These are phyloP conservation scores for Massarina eburnea DNA, from an alignment of 2,329 filamentous ascomycete species.

Conservation along the genomic window DNA sequence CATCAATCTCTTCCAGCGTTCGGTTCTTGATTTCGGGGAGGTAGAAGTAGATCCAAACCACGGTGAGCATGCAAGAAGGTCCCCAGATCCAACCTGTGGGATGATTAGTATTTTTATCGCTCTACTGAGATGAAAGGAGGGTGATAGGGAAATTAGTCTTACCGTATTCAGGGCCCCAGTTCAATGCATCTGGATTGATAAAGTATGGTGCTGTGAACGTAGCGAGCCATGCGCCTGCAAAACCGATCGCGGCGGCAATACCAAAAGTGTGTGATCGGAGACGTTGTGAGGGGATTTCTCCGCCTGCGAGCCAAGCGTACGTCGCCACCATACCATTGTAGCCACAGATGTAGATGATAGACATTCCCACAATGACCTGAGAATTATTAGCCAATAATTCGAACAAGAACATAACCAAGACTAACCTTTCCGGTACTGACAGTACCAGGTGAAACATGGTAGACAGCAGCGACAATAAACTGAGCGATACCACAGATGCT, in stretches of 20 bases:
- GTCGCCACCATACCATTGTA: conserved; percentile 59
- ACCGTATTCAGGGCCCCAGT: conserved; percentile 61
- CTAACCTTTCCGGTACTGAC: conserved; percentile 43
- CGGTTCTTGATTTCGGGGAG: conserved; percentile 45
- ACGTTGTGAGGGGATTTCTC: conserved; percentile 60
- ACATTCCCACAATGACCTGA: conserved; percentile 54
- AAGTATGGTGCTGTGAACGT: conserved; percentile 62
- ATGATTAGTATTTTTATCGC: not conserved
- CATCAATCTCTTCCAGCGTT: conserved; percentile 36
- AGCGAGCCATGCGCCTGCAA: conserved; percentile 59
- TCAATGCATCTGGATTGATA: conserved; percentile 57
- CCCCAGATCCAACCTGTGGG: conserved; percentile 37
- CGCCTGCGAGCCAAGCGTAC: conserved; percentile 61
- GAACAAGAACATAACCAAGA: not conserved
- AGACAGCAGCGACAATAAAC: conserved; percentile 56
- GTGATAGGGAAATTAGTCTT: conserved; percentile 7
- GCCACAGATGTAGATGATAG: conserved; percentile 56
- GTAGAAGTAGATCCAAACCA: conserved; percentile 35
- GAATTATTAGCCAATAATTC: conserved; percentile 3
- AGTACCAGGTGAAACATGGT: conserved; percentile 49
- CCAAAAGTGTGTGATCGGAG: conserved; percentile 62
- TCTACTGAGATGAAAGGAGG: not conserved
- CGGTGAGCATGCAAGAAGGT: conserved; percentile 43
- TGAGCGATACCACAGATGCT: conserved; percentile 58
- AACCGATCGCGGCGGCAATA: conserved; percentile 54